Base-by-base conservation (phyloP, 2,329 filamentous ascomycete genomes). In the Colletotrichum liaoningense region DNA sequence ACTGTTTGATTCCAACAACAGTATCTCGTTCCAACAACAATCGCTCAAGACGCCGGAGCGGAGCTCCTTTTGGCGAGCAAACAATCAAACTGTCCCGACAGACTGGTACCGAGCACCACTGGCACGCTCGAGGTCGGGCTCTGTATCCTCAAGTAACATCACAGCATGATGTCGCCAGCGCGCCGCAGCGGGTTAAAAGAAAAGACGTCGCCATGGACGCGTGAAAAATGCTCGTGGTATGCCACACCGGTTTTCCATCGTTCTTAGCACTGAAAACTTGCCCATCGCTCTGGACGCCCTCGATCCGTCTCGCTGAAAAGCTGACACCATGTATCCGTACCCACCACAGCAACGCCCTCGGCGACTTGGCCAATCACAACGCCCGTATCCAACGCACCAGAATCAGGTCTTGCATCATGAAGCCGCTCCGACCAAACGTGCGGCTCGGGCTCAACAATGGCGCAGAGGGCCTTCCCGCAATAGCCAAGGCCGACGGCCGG, bases 71-170 rank as follows among this genome's bases (percentile, higher is more conserved):
- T 58, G 19, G 9, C n/a, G 38, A 52, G 26, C 46, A 22, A 63
- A 63, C 11, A 63, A 38, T 22, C 14, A n/a, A 19, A 55, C 24
- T 35, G 46, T 63, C 26, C 62, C 46, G 30, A 52, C 62, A 24
- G 28, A 38, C 62, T 63, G 62, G 62, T 63, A 63, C 24, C 28
- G 22, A 26, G 55, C 54, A 42, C 46, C 26, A 38, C 24, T 63
- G 28, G 62, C 19, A 22, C 46, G 62, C 62, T 63, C 54, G 11
- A 54, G 19, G 28, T 38, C n/a, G 8, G 63, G 11, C 16, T 58
- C 56, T 58, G 56, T 28, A 22, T 58, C 30, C 14, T 58, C 19
- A 58, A 58, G 26, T 19, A 58, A 3, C 19, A 19, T 38, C 30
- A 58, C 28, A 19, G 28, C 9, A 38, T 35, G 8, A 19, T 58